Evolutionary conservation across 805 yeast genomes (phyloP), one percentile per base, ranked within the genome.

Genomic region (Yamadazyma olivae): DNA sequence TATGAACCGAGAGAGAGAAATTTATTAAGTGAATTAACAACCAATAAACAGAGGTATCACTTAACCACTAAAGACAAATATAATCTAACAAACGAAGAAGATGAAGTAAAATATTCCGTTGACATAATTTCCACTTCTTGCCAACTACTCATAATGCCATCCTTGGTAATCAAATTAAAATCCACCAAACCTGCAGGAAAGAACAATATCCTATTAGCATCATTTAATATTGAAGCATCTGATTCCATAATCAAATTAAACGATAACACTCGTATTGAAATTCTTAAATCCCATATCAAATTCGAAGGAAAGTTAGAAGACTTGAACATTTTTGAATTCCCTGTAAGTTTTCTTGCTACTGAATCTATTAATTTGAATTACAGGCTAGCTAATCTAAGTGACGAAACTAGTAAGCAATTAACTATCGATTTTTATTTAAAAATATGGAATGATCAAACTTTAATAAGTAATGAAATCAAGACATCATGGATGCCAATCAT

Each of bases 151-250:
- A 58, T 64, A 1, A 46, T 59, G 5, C 55, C 59, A 1, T 67
- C 74, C 0, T 46, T 76, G 26, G 67, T 70, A n/a, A 56, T 76
- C 5, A 61, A 68, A 35, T 52, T 76, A 13, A 59, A 71, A 30
- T 70, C 75, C 20, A 63, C 75, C 6, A 69, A 67, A 39, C 70
- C 78, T 4, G 73, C 75, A 4, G 75, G 77, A 6, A 57, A 70
- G 29, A 60, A 64, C 43, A 66, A 67, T 37, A 48, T 65, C 3
- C 45, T 76, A 1, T 50, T 76, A n/a, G 67, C 77, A 1, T 69
- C 75, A 1, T 51, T 76, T 30, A 74, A 69, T 35, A 52, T 76
- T 8, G 78, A 73, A 39, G 57, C 69, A 2, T 64, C 78, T 1
- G 72, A 69, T 3, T 68, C 55, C 22, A 52, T 74, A 12, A 15